Percentiles rank a stretch among this genome's conserved stretches.
phyloP scores from a whole-genome alignment of 345 rosid species.

The Psidium friedrichsthalianum region DNA sequence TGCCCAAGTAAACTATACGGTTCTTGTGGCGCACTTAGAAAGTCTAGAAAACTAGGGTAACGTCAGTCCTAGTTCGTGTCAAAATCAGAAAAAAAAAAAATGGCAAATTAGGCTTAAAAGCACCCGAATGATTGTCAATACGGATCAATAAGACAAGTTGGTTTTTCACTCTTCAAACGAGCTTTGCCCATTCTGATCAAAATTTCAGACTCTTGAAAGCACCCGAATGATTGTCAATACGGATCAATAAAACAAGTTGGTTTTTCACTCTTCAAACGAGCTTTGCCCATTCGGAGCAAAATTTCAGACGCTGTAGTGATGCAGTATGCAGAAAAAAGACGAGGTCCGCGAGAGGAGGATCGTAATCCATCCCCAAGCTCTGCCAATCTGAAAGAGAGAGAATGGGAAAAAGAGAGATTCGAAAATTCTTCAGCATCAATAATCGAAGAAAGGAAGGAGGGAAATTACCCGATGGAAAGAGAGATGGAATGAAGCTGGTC shows the following conservation, averaged over 20 bases:
- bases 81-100: neutral
- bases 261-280: neutral
- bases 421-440: neutral
- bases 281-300: neutral
- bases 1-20: slow-evolving; percentile 87
- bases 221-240: neutral
- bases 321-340: slow-evolving; percentile 8
- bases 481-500: slow-evolving; percentile 29
- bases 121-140: slow-evolving; percentile 5
- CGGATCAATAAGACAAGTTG: neutral
- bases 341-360: slow-evolving; percentile 47
- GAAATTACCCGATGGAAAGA: slow-evolving; percentile 38
- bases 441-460: neutral
- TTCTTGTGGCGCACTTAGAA: slow-evolving; percentile 34
- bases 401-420: neutral
- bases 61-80: neutral
- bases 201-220: neutral
- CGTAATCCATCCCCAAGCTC: slow-evolving; percentile 53
- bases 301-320: neutral
- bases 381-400: slow-evolving; percentile 35
- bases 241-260: neutral
- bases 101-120: slow-evolving; percentile 6
- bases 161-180: neutral
- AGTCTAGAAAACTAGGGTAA: neutral
- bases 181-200: neutral